Conservation (phyloP, 495 filamentous ascomycete species). For the Tirmania nivea region DNA sequence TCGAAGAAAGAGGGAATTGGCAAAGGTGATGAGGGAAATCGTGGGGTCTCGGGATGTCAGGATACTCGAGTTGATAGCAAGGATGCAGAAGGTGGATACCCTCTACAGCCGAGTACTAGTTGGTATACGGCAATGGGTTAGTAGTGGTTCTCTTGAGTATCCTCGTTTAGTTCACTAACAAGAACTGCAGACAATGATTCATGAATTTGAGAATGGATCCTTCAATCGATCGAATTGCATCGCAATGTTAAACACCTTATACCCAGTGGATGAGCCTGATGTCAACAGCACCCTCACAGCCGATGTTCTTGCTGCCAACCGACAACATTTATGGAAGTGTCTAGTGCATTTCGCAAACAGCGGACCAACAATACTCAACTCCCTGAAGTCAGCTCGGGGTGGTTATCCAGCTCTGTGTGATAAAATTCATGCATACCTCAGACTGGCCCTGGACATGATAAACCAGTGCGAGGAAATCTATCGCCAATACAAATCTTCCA, state of each 20-base stretch:
- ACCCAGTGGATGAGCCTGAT: slow-evolving; percentile 30
- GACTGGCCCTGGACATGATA: slow-evolving; percentile 21
- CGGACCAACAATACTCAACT: slow-evolving; percentile 33
- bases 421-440: slow-evolving; percentile 38
- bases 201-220: slow-evolving; percentile 43
- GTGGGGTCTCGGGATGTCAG: slow-evolving; percentile 13
- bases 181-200: slow-evolving; percentile 35
- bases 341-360: slow-evolving; percentile 38
- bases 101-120: slow-evolving; percentile 45
- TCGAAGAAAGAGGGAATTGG: slow-evolving; percentile 40
- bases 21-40: slow-evolving; percentile 13
- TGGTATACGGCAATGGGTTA: slow-evolving; percentile 48
- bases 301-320: slow-evolving; percentile 33
- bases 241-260: slow-evolving; percentile 59
- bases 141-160: slow-evolving; percentile 7
- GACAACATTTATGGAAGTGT: slow-evolving; percentile 44
- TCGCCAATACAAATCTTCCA: background rate
- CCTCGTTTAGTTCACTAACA: background rate
- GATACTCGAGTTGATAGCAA: slow-evolving; percentile 6
- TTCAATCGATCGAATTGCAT: slow-evolving; percentile 49
- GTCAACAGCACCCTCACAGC: slow-evolving; percentile 27
- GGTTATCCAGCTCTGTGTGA: slow-evolving; percentile 37
- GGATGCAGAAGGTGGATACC: slow-evolving; percentile 30
- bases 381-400: slow-evolving; percentile 32
- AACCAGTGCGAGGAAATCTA: slow-evolving; percentile 15